Conservation (phyloP, 257 asterid species). For the Solanum virginianum region DNA sequence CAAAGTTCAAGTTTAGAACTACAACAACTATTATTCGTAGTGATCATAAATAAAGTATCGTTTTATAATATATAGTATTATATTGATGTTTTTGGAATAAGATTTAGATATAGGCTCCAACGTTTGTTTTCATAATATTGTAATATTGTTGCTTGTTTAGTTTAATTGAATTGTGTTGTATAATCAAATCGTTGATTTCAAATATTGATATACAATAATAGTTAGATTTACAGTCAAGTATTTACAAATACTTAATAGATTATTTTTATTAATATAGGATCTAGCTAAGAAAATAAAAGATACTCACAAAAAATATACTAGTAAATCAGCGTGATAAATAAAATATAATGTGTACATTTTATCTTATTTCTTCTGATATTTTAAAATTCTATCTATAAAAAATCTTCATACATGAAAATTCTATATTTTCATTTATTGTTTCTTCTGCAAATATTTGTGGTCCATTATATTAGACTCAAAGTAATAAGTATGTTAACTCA, state of each 20-base stretch:
- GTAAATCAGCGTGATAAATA: too few species aligned
- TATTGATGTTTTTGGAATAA: not conserved
- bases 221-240: too few species aligned
- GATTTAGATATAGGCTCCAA: not conserved
- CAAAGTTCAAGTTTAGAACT: constrained; percentile 30
- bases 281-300: too few species aligned
- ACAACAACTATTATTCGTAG: constrained; percentile 12
- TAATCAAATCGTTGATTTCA: not conserved
- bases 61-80: not conserved
- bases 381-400: not conserved
- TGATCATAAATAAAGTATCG: not conserved
- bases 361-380: too few species aligned
- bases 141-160: not conserved
- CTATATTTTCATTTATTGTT: not conserved
- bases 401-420: not conserved
- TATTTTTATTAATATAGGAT: too few species aligned
- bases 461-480: not conserved
- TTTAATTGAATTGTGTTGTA: not conserved
- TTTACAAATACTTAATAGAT: too few species aligned
- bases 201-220: not conserved
- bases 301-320: too few species aligned
- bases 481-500: too few species aligned
- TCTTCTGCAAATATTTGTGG: not conserved
- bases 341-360: not conserved
- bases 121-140: not conserved